phyloP scores from a whole-genome alignment of 495 filamentous ascomycete species.

The Corynascus novoguineensis region DNA sequence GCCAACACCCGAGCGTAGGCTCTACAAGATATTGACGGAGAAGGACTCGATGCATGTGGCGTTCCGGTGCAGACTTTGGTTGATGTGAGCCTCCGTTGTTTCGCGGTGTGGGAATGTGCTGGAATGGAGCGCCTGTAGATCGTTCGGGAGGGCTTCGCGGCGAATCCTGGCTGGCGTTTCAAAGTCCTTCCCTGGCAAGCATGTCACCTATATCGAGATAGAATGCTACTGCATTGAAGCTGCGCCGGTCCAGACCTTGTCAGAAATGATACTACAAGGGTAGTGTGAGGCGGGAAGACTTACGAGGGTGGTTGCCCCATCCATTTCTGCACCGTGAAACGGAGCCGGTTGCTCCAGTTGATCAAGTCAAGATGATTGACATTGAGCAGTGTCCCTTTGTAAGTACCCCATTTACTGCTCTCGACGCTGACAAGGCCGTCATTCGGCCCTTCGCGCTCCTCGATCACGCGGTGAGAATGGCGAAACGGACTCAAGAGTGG shows the following conservation, averaged over 20 bases:
- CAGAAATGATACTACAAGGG: background rate
- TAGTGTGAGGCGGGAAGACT: slow-evolving; percentile 23
- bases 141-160: background rate
- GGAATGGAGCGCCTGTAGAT: background rate
- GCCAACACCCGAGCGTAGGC: background rate
- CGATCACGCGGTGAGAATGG: slow-evolving; percentile 63
- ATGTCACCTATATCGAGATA: slow-evolving; percentile 88
- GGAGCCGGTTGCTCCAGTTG: slow-evolving; percentile 87
- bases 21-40: too few species aligned
- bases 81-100: background rate
- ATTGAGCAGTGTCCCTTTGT: slow-evolving; percentile 82
- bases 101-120: background rate
- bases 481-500: slow-evolving; percentile 67
- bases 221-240: slow-evolving; percentile 93
- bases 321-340: slow-evolving; percentile 62
- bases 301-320: slow-evolving; percentile 66
- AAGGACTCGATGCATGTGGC: background rate
- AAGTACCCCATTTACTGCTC: slow-evolving; percentile 83
- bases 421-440: slow-evolving; percentile 88
- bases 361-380: slow-evolving; percentile 91
- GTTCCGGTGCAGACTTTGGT: background rate
- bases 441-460: slow-evolving; percentile 70
- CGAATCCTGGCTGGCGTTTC: slow-evolving; percentile 21
- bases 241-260: slow-evolving; percentile 29
- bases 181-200: slow-evolving; percentile 69